Evolutionary conservation across 2,329 filamentous ascomycete genomes (phyloP).

Genomic region (Alternaria hordeiaustralica): DNA sequence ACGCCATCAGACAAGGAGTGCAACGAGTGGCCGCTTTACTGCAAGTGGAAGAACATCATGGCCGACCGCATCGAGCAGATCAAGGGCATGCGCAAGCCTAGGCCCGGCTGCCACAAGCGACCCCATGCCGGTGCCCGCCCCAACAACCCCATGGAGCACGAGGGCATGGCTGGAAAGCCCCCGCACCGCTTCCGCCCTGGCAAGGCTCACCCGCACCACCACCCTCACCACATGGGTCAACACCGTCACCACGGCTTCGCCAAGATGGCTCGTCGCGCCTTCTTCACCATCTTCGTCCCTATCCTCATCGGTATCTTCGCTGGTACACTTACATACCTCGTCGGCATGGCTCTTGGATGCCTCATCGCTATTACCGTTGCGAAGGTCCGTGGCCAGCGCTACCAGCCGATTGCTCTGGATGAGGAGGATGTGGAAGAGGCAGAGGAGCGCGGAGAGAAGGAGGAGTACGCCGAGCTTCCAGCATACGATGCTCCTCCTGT

Average conservation of each 20-base stretch:
- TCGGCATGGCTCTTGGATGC: conserved; percentile 71
- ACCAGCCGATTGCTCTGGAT: conserved; percentile 43
- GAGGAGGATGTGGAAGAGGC: conserved; percentile 39
- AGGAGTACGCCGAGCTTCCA: conserved; percentile 43
- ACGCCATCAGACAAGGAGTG: conserved; percentile 38
- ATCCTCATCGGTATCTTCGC: conserved; percentile 72
- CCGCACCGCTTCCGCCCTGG: conserved; percentile 44
- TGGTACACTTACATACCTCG: conserved; percentile 69
- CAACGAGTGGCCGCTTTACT: conserved; percentile 47
- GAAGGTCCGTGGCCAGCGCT: conserved; percentile 57
- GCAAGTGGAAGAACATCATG: conserved; percentile 53
- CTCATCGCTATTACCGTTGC: conserved; percentile 66
- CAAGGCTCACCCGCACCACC: conserved; percentile 30
- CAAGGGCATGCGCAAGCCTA: conserved; percentile 42
- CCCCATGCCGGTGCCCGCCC: conserved; percentile 21
- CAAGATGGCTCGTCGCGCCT: conserved; percentile 56
- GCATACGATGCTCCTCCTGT: conserved; percentile 48
- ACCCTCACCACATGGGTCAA: conserved; percentile 30
- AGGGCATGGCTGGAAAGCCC: conserved; percentile 39
- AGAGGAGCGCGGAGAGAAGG: conserved; percentile 38
- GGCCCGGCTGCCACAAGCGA: conserved; percentile 44
- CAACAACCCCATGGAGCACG: conserved; percentile 41
- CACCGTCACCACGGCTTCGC: conserved; percentile 32
- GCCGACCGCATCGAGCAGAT: conserved; percentile 44
- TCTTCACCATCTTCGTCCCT: conserved; percentile 70